Evolutionary conservation across 768 basidiomycete species (phyloP), one percentile per base, ranked within the genome.

Genomic region (Lentinula boryana): DNA sequence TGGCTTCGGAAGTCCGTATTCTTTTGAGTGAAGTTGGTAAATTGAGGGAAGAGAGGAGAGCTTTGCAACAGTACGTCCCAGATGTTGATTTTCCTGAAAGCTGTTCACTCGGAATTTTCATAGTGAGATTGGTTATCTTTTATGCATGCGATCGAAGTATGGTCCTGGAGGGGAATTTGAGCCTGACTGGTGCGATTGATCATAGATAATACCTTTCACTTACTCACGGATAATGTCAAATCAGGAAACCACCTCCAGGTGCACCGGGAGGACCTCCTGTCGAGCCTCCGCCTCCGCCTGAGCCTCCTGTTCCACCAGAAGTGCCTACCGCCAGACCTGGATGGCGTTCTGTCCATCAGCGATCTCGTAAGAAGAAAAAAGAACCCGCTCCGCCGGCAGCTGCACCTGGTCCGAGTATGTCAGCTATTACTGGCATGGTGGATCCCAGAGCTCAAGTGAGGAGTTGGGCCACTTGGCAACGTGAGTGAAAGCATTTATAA

Each of bases 111-210:
- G 18, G 10, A 48, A 18, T 6, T 27, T 48, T 40, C 63, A 10
- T 64, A 92, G 91, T 66, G 89, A 93, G 77, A 79, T 94, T 59
- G 91, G 88, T 31, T 83, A 79, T 60, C 75, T 94, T 27, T 71
- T 93, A 62, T 76, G 79, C 65, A 78, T 88, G 78, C 85, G 84
- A 70, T 79, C 88, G 43, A 89, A 89, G 68, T 90, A 91, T 65
- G 87, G 86, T 5, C 85, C 90, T n/a, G 91, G 90, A 60, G 92
- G 92, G 55, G 87, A 91, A 70, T 94, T 89, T 67, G 88, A 92
- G 67, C 82, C 87, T 7, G 85, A 89, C n/a, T 93, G 92, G 91
- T 56, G 55, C 85, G 40, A 6, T 4, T 21, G 73, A 68, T 27
- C 3, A 13, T 55, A 23, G 16, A n/a, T 59, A 5, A 21, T 2